phyloP scores from a whole-genome alignment of 805 yeast genomes.

The Maudiozyma turicensis region DNA sequence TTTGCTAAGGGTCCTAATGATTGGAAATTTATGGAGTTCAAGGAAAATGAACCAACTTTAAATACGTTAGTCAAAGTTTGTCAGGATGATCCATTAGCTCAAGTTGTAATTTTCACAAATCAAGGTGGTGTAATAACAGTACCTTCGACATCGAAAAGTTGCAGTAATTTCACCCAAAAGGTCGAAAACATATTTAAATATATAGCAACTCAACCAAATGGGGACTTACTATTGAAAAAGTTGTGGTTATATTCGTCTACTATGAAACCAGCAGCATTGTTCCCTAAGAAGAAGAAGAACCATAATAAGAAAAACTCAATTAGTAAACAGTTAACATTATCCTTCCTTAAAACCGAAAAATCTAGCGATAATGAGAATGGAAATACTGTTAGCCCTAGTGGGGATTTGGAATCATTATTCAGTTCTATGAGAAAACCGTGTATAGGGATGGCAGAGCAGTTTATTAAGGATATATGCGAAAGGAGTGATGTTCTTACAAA shows the following conservation, averaged over 20 bases:
- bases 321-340: not conserved
- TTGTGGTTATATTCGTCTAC: slow-evolving; percentile 57
- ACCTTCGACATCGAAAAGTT: slow-evolving; percentile 27
- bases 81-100: slow-evolving; percentile 18
- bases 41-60: slow-evolving; percentile 10
- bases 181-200: slow-evolving; percentile 32
- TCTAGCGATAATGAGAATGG: not conserved
- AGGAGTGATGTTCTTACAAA: slow-evolving; percentile 1
- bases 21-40: slow-evolving; percentile 60
- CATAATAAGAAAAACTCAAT: not conserved
- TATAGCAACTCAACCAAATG: slow-evolving; percentile 20
- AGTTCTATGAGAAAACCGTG: slow-evolving; percentile 58
- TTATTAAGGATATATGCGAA: slow-evolving; percentile 33
- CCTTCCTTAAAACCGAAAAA: not conserved
- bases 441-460: slow-evolving; percentile 63
- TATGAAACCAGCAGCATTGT: slow-evolving; percentile 35
- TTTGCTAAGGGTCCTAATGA: slow-evolving; percentile 55
- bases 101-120: slow-evolving; percentile 70
- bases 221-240: slow-evolving; percentile 17
- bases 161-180: slow-evolving; percentile 34
- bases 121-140: slow-evolving; percentile 51
- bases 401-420: slow-evolving; percentile 9
- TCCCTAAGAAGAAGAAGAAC: slow-evolving; percentile 4
- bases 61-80: slow-evolving; percentile 12
- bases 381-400: not conserved